phyloP scores from a whole-genome alignment of 352 stramenopile genomes.

The Globisporangium camurandrum region DNA sequence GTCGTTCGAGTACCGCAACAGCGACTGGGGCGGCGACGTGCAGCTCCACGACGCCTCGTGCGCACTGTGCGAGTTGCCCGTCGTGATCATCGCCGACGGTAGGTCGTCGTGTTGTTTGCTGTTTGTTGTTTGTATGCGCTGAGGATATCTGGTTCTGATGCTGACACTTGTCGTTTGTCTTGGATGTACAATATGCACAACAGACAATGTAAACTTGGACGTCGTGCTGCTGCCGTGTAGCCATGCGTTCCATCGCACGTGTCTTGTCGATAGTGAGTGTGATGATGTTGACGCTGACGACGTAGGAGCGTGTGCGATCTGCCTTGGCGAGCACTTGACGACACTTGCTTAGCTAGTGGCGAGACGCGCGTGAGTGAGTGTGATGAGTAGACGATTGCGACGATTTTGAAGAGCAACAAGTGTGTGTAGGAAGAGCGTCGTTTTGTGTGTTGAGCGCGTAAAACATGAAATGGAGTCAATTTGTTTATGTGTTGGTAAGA shows the following conservation, averaged over 20 bases:
- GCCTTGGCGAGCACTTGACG: slow-evolving; percentile 46
- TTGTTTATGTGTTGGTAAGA: too few species aligned
- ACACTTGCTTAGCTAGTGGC: slow-evolving; percentile 26
- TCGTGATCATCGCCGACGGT: slow-evolving; percentile 79
- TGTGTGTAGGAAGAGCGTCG: too few species aligned
- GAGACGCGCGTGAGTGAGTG: background rate
- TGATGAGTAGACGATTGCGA: background rate
- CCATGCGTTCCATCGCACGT: slow-evolving; percentile 69
- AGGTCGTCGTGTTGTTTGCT: slow-evolving; percentile 11
- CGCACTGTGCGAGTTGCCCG: slow-evolving; percentile 59
- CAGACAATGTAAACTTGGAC: slow-evolving; percentile 74
- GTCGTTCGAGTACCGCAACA: slow-evolving; percentile 78
- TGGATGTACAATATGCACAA: background rate
- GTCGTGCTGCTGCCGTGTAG: slow-evolving; percentile 70
- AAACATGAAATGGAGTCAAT: too few species aligned
- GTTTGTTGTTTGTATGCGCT: background rate
- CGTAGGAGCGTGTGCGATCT: too few species aligned
- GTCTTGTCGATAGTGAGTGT: slow-evolving; percentile 52
- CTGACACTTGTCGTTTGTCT: background rate
- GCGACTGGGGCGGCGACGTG: slow-evolving; percentile 82
- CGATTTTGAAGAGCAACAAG: slow-evolving; percentile 5
- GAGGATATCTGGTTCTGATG: slow-evolving; percentile 3
- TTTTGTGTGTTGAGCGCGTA: too few species aligned
- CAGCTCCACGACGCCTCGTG: slow-evolving; percentile 80
- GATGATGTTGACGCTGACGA: too few species aligned